Evolutionary conservation across 805 yeast species (phyloP).

Genomic region (Tetrapisispora phaffii): DNA sequence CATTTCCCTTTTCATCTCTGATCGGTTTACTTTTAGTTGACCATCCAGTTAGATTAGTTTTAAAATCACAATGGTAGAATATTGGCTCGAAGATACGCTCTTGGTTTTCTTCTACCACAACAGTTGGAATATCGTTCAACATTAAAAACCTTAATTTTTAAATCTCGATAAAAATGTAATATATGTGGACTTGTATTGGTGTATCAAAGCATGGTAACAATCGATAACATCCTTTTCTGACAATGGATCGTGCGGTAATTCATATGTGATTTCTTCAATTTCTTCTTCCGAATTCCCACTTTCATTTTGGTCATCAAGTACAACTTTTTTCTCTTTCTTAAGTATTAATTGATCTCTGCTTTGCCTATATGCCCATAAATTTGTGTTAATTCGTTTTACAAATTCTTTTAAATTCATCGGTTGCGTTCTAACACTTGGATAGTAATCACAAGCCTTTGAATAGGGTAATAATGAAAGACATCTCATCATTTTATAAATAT

Average conservation of each 20-base stretch:
- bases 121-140: constrained; percentile 32
- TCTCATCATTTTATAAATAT: constrained; percentile 31
- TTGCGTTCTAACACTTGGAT: constrained; percentile 36
- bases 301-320: constrained; percentile 4
- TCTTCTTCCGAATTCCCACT: constrained; percentile 2
- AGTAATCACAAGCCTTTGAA: constrained; percentile 35
- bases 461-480: constrained; percentile 32
- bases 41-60: constrained; percentile 28
- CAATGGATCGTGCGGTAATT: constrained; percentile 25
- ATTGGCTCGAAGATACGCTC: constrained; percentile 30
- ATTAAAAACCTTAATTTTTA: constrained; percentile 31
- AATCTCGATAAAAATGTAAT: constrained; percentile 29
- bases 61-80: constrained; percentile 28
- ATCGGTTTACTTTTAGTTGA: constrained; percentile 6
- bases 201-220: constrained; percentile 32
- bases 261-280: constrained; percentile 8
- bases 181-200: constrained; percentile 30
- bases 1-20: constrained; percentile 1
- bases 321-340: neutral
- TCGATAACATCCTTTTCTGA: constrained; percentile 27
- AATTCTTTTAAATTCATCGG: constrained; percentile 30
- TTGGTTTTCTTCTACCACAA: constrained; percentile 22
- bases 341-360: constrained; percentile 15
- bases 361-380: constrained; percentile 17
- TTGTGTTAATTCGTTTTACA: constrained; percentile 21